These are phyloP conservation scores for Athelia psychrophila DNA, from an alignment of 1,284 basidiomycete species.

Conservation along the genomic window DNA sequence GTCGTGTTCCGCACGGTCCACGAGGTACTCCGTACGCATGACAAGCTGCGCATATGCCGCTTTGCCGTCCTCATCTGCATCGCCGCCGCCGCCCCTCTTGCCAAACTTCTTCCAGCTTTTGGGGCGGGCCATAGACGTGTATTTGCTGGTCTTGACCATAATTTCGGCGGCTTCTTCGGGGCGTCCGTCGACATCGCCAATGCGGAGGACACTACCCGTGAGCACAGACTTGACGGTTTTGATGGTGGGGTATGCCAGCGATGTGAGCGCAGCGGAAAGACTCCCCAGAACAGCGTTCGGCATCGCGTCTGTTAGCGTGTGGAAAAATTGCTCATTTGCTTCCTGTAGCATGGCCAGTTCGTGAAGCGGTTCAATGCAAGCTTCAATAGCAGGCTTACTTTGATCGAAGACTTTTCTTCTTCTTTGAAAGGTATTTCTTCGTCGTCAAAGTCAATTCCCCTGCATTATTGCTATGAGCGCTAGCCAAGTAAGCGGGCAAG, in stretches of 20 bases:
- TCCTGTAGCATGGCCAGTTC: conserved; percentile 38
- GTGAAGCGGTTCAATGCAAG: neutral
- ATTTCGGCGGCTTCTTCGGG: conserved; percentile 75
- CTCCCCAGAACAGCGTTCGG: conserved; percentile 61
- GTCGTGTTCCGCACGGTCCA: conserved; percentile 40
- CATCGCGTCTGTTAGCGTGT: conserved; percentile 45
- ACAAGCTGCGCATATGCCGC: conserved; percentile 50
- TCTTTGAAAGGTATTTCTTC: conserved; percentile 62
- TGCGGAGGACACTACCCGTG: conserved; percentile 59
- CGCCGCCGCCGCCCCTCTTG: conserved; percentile 22
- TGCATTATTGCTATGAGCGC: conserved; percentile 25
- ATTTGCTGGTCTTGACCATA: conserved; percentile 78
- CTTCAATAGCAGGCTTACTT: conserved; percentile 44
- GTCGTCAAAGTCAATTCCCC: conserved; percentile 86
- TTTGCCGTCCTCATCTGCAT: conserved; percentile 26
- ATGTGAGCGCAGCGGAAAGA: conserved; percentile 67
- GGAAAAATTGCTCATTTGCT: conserved; percentile 78
- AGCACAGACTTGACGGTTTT: conserved; percentile 69
- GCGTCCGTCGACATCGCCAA: conserved; percentile 70
- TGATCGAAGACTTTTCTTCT: conserved; percentile 65
- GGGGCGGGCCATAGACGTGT: conserved; percentile 71
- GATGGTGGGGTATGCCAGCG: conserved; percentile 67
- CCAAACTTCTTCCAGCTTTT: conserved; percentile 84
- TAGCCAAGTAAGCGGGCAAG: neutral
- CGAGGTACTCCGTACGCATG: conserved; percentile 55